Evolutionary conservation across 148 eudicot species (phyloP).

Genomic region (Arctostaphylos glauca): DNA sequence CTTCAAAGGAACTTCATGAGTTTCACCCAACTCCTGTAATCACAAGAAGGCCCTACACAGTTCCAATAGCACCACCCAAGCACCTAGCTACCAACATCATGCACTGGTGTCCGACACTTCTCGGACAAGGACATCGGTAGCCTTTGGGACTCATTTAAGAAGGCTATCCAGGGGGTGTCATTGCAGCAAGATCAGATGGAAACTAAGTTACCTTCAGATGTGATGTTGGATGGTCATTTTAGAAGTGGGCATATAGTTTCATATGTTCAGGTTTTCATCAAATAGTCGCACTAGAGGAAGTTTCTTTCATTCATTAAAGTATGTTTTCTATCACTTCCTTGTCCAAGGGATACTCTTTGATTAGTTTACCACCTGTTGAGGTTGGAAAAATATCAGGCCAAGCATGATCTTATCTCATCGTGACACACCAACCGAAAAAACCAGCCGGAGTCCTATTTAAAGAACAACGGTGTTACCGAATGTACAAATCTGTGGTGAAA

Average conservation of each 20-base stretch:
- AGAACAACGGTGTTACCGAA: neutral
- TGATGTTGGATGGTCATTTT: neutral
- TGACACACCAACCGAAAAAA: neutral
- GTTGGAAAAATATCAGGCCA: neutral
- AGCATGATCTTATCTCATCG: too few relatives aligned
- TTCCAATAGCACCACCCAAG: neutral
- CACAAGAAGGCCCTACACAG: neutral
- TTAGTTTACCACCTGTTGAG: neutral
- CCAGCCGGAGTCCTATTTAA: neutral
- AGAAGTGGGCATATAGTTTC: neutral
- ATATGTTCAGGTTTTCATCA: neutral
- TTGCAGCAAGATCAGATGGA: too few relatives aligned
- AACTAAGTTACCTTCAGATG: too few relatives aligned
- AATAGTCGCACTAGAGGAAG: neutral
- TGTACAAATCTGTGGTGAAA: too few relatives aligned
- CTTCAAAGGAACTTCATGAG: neutral
- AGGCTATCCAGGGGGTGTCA: too few relatives aligned
- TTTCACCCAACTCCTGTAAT: neutral
- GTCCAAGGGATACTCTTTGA: neutral
- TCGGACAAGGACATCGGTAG: neutral
- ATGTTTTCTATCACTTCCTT: neutral
- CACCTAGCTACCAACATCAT: too few relatives aligned
- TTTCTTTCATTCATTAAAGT: neutral
- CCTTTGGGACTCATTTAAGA: neutral
- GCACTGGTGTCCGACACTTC: neutral